Percentiles rank a stretch among this genome's conserved stretches.
phyloP scores from a whole-genome alignment of 352 stramenopile species.

The Phytophthora vignae region DNA sequence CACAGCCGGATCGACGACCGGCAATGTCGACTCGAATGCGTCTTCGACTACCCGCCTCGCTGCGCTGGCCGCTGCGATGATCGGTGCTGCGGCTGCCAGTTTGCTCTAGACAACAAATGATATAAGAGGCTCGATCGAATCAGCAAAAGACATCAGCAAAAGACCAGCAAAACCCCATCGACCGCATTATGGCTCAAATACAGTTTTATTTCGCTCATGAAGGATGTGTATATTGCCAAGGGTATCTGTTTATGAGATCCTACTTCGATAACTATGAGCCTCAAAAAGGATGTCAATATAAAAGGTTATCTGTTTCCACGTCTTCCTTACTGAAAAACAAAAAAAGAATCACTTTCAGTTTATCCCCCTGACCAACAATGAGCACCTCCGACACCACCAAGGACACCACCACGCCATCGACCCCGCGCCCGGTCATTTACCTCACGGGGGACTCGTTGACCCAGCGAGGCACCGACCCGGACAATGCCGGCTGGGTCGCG shows the following conservation, averaged over 20 bases:
- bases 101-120: slow-evolving; percentile 19
- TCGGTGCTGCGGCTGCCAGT: slow-evolving; percentile 15
- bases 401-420: slow-evolving; percentile 2
- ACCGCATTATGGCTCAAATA: too few species aligned
- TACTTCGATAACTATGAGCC: slow-evolving; percentile 1
- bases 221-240: too few species aligned
- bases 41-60: slow-evolving; percentile 18
- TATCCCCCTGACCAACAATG: slow-evolving; percentile 4
- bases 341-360: too few species aligned
- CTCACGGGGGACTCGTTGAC: slow-evolving; percentile 64
- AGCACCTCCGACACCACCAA: slow-evolving; percentile 18
- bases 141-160: too few species aligned
- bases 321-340: too few species aligned
- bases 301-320: too few species aligned
- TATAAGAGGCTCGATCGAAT: too few species aligned
- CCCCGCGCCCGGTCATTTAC: slow-evolving; percentile 45
- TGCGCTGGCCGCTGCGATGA: slow-evolving; percentile 12
- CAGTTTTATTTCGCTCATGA: too few species aligned
- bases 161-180: too few species aligned
- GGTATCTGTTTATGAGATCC: too few species aligned
- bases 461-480: slow-evolving; percentile 42
- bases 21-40: slow-evolving; percentile 20
- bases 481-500: slow-evolving; percentile 45
- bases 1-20: slow-evolving; percentile 3
- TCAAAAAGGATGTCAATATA: slow-evolving; percentile 4